Evolutionary conservation across 306 rosid genomes (phyloP), one percentile per base, ranked within the genome.

Genomic region (Prunus salicina): DNA sequence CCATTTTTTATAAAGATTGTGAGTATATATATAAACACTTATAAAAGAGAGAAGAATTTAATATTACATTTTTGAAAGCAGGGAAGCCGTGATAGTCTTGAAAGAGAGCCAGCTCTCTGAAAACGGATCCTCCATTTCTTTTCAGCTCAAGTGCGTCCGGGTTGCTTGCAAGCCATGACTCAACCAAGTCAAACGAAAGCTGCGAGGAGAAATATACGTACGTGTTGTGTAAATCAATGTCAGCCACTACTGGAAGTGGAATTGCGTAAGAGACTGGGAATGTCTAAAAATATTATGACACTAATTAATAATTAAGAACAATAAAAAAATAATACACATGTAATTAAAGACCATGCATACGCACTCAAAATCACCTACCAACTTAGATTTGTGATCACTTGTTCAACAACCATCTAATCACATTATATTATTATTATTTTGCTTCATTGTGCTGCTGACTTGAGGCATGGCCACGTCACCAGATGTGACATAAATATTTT

Each of bases 21-120:
- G 50, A 75, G 43, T 3, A n/a, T 1, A 56, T 3, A n/a, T 1
- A 56, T 38, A 38, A 38, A 38, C 7, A 38, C 43, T 38, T 38
- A 38, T 38, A 38, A 38, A 38, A 38, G 43, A 38, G 43, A 38
- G 43, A 38, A 38, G 2, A 38, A 38, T 38, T 38, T 7, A 38
- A 6, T 38, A 38, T 38, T 38, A 90, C 98, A 10, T 88, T 82
- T 84, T 94, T 94, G 51, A 94, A 89, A 77, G 87, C 76, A 3
- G 98, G 89, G 28, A 90, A 81, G 38, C 98, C 98, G 20, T 85
- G 93, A 38, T 94, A 94, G 83, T 94, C 97, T 78, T 94, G 98
- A 79, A 92, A 94, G 56, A 94, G 89, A 16, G 97, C 97, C 3
- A 94, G 88, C 45, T 92, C 93, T 79, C 58, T 88, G 79, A 94